Percentiles rank a stretch among this genome's conserved stretches.
These are phyloP conservation scores for Symbiodinium pilosum DNA, from an alignment of 73 alveolate species.

Conservation along the genomic window DNA sequence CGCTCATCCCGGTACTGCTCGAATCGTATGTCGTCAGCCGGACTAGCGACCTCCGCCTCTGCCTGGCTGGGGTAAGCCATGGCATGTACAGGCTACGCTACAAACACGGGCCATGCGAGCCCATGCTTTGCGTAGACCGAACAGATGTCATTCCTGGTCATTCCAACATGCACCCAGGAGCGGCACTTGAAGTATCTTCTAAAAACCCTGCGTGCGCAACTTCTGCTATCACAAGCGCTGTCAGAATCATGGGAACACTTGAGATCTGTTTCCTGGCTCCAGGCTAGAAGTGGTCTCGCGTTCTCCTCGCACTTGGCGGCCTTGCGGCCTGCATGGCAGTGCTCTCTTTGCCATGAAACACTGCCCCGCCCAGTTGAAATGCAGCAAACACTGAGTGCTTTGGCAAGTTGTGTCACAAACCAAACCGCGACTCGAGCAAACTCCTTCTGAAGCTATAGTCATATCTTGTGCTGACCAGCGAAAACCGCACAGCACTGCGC, in stretches of 20 bases:
- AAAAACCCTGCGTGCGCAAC: neutral
- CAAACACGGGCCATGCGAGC: neutral
- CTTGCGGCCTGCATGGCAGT: neutral
- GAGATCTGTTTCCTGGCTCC: neutral
- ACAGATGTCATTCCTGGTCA: too few species aligned
- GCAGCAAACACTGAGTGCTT: too few species aligned
- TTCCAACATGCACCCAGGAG: neutral
- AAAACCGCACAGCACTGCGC: too few species aligned
- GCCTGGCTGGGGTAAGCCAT: neutral
- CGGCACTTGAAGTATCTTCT: too few species aligned
- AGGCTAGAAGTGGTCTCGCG: neutral
- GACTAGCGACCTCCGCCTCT: neutral
- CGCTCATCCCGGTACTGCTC: constrained; percentile 89
- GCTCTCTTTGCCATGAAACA: too few species aligned
- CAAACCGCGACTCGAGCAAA: too few species aligned
- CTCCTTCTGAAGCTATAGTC: too few species aligned
- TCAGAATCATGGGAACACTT: neutral
- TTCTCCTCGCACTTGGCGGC: neutral
- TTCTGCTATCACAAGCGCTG: neutral
- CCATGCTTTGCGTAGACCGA: neutral
- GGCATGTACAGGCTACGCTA: neutral
- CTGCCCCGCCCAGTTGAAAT: too few species aligned
- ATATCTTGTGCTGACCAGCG: too few species aligned
- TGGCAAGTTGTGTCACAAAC: too few species aligned
- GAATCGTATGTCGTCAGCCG: constrained; percentile 55